A percentile compares a stretch with the other conserved stretches of the same genome.
Evolutionary conservation across 768 basidiomycete genomes (phyloP).

Genomic region (Astraeus odoratus): DNA sequence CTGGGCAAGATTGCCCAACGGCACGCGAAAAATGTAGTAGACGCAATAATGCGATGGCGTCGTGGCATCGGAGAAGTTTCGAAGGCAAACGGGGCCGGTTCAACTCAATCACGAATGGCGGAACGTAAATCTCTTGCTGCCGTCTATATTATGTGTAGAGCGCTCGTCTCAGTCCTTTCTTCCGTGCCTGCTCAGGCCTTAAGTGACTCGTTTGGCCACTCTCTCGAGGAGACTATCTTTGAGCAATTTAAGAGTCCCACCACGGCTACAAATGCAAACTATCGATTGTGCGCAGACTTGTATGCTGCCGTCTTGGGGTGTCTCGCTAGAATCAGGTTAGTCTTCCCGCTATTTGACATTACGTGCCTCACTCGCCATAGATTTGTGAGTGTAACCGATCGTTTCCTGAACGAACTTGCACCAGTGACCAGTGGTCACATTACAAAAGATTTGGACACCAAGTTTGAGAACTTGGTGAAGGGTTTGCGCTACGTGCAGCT

Average conservation of each 20-base stretch:
- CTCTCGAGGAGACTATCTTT: constrained; percentile 83
- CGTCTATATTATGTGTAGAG: constrained; percentile 86
- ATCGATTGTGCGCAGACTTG: constrained; percentile 73
- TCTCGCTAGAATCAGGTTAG: constrained; percentile 73
- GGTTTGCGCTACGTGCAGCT: constrained; percentile 79
- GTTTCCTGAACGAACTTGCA: constrained; percentile 73
- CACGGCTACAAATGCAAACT: constrained; percentile 62
- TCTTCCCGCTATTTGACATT: constrained; percentile 1
- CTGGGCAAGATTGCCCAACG: constrained; percentile 83
- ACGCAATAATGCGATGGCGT: constrained; percentile 84
- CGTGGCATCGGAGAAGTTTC: constrained; percentile 64
- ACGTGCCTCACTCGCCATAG: constrained; percentile 29
- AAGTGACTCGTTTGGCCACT: constrained; percentile 70
- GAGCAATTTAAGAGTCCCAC: constrained; percentile 72
- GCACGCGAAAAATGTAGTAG: constrained; percentile 76
- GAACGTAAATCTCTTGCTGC: constrained; percentile 79
- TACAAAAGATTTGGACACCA: constrained; percentile 72
- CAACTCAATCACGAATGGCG: constrained; percentile 25
- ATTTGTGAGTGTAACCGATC: constrained; percentile 89
- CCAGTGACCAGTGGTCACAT: constrained; percentile 72
- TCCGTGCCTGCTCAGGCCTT: constrained; percentile 69
- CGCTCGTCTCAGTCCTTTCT: constrained; percentile 71
- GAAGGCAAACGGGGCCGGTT: constrained; percentile 11
- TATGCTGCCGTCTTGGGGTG: constrained; percentile 82
- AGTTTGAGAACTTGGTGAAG: constrained; percentile 77